A percentile compares a stretch with the other conserved stretches of the same genome.
phyloP scores from a whole-genome alignment of 805 yeast species.

The Saccharomycopsis fibuligera region DNA sequence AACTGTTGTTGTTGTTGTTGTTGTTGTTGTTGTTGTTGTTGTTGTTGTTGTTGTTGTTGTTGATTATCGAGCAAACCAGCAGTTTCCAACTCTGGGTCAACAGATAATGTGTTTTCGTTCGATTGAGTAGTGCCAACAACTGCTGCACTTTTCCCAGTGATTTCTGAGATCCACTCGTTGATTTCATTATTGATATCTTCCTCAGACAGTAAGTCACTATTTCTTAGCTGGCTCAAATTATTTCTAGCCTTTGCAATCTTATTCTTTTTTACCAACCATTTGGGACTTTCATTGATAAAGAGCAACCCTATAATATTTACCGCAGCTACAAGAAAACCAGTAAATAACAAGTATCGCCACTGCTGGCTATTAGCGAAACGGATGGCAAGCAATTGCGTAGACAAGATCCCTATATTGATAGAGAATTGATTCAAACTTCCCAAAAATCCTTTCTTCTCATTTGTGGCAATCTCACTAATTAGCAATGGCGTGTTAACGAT shows the following conservation, averaged over 20 bases:
- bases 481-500: constrained; percentile 81
- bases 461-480: constrained; percentile 76
- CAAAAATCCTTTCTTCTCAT: constrained; percentile 59
- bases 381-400: constrained; percentile 73
- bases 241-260: constrained; percentile 35
- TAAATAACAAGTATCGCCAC: constrained; percentile 68
- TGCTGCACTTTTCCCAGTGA: not conserved
- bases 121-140: not conserved
- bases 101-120: too few relatives aligned
- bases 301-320: constrained; percentile 39
- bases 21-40: not conserved
- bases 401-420: constrained; percentile 76
- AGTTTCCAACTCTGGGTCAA: not conserved
- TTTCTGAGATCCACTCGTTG: constrained; percentile 10
- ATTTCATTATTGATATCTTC: constrained; percentile 9
- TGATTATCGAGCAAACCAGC: not conserved
- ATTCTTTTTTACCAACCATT: constrained; percentile 63
- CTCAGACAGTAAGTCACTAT: not conserved
- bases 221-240: constrained; percentile 32
- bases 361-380: constrained; percentile 53
- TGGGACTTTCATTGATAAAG: constrained; percentile 69
- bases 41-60: not conserved
- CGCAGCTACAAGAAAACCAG: constrained; percentile 51
- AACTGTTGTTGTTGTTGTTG: not conserved
- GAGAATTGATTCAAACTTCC: constrained; percentile 90